phyloP scores from a whole-genome alignment of 2,329 filamentous ascomycete species.

The Dothidotthia symphoricarpi region DNA sequence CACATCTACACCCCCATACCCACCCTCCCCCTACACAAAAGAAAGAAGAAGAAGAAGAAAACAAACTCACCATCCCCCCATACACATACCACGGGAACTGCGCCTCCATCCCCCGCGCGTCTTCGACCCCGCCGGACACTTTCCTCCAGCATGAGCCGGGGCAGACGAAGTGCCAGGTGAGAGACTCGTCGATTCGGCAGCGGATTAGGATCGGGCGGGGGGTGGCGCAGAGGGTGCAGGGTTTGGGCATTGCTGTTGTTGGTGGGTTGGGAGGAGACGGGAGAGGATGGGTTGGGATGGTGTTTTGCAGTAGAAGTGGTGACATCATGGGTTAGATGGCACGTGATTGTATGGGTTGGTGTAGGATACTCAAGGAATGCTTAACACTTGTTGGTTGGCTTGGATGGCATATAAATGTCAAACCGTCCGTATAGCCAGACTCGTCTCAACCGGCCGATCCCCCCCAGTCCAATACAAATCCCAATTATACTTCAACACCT shows the following conservation, averaged over 20 bases:
- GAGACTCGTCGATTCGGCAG: slow-evolving; percentile 44
- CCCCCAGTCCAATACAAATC: slow-evolving; percentile 54
- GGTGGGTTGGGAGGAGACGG: background rate
- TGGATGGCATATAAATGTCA: too few species aligned
- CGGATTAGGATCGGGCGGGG: slow-evolving; percentile 44
- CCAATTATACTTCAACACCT: slow-evolving; percentile 68
- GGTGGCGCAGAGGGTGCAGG: slow-evolving; percentile 44
- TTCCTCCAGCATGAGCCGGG: slow-evolving; percentile 45
- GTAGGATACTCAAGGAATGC: too few species aligned
- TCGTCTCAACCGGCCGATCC: too few species aligned
- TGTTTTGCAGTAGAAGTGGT: slow-evolving; percentile 5
- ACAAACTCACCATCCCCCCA: slow-evolving; percentile 37
- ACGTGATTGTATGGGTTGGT: background rate
- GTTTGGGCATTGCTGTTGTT: slow-evolving; percentile 29
- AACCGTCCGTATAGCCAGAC: too few species aligned
- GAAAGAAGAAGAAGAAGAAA: background rate
- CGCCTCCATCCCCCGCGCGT: slow-evolving; percentile 30
- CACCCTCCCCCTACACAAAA: background rate
- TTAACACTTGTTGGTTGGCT: too few species aligned
- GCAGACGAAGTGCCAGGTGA: slow-evolving; percentile 47
- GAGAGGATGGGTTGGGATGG: background rate
- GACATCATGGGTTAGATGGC: slow-evolving; percentile 8
- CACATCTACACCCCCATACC: slow-evolving; percentile 30
- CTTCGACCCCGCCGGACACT: slow-evolving; percentile 46
- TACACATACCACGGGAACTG: slow-evolving; percentile 25